Percentiles rank a stretch among this genome's conserved stretches.
Conservation (phyloP, 2,329 filamentous ascomycete genomes). For the Scorias spongiosa region DNA sequence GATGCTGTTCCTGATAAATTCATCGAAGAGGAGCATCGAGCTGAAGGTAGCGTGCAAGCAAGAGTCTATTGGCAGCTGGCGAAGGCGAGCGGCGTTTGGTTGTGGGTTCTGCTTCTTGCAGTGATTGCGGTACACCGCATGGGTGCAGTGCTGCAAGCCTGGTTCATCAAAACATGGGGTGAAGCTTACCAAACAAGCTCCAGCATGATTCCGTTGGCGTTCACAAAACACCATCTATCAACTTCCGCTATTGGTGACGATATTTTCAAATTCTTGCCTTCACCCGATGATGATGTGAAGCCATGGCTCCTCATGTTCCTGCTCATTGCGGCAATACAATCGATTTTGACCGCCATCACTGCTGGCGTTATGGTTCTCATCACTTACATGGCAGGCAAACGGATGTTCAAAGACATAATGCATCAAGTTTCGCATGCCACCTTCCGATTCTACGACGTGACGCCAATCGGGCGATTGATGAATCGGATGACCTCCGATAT, state of each 20-base stretch:
- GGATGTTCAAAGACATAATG: slow-evolving; percentile 60
- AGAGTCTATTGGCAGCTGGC: slow-evolving; percentile 76
- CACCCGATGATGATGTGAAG: slow-evolving; percentile 48
- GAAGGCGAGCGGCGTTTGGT: slow-evolving; percentile 58
- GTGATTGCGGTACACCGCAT: slow-evolving; percentile 50
- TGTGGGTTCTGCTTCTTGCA: slow-evolving; percentile 53
- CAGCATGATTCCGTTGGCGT: neutral
- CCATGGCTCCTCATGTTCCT: slow-evolving; percentile 65
- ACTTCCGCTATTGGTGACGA: slow-evolving; percentile 4
- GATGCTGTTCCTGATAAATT: slow-evolving; percentile 56
- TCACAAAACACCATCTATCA: neutral
- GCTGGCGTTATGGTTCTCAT: slow-evolving; percentile 60
- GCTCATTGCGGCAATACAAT: slow-evolving; percentile 45
- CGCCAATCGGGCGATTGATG: slow-evolving; percentile 78
- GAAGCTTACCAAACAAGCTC: slow-evolving; percentile 46
- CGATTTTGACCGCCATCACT: slow-evolving; percentile 44
- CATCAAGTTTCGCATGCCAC: slow-evolving; percentile 60
- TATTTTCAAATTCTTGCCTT: slow-evolving; percentile 42
- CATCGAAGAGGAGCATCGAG: slow-evolving; percentile 61
- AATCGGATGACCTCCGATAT: slow-evolving; percentile 85
- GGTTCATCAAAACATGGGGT: slow-evolving; percentile 79
- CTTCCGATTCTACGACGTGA: slow-evolving; percentile 84
- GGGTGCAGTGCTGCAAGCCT: slow-evolving; percentile 51
- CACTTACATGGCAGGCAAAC: slow-evolving; percentile 61
- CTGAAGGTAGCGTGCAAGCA: slow-evolving; percentile 58